Percentiles rank a stretch among this genome's conserved stretches.
Conservation (phyloP, 75 land plant genomes). For the Selaginella tamariscina region DNA sequence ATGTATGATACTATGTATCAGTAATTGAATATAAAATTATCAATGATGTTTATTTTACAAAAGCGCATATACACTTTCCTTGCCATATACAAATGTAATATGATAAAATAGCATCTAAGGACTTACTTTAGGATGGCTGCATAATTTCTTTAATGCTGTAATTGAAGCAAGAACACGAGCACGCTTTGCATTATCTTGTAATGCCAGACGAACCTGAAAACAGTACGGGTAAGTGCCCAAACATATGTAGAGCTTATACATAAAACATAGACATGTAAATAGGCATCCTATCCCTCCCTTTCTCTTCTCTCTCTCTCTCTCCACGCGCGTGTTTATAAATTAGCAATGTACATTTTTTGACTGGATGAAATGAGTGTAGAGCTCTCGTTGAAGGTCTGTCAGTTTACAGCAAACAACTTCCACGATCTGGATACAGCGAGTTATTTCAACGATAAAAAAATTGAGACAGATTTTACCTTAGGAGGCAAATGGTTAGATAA, state of each 20-base stretch:
- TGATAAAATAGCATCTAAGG: neutral
- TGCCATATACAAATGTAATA: too few relatives aligned
- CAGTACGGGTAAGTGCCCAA: neutral
- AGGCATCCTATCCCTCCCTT: too few relatives aligned
- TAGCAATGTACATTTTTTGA: slow-evolving; percentile 80
- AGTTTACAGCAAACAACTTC: slow-evolving; percentile 96
- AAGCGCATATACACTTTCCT: too few relatives aligned
- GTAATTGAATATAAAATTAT: too few relatives aligned
- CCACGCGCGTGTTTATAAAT: slow-evolving; percentile 2
- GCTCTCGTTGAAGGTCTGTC: slow-evolving; percentile 62
- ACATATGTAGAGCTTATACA: neutral
- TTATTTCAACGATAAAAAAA: neutral
- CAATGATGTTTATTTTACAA: too few relatives aligned
- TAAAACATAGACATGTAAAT: too few relatives aligned
- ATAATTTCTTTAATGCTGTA: slow-evolving; percentile 83
- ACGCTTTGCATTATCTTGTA: slow-evolving; percentile 58
- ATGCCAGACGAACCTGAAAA: slow-evolving; percentile 50
- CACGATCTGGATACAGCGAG: slow-evolving; percentile 53
- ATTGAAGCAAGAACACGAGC: slow-evolving; percentile 85
- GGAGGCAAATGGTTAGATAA: slow-evolving; percentile 95
- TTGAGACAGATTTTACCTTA: slow-evolving; percentile 42
- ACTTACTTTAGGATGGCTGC: slow-evolving; percentile 92
- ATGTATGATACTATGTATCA: too few relatives aligned
- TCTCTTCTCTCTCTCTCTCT: too few relatives aligned
- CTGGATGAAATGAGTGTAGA: slow-evolving; percentile 81